Percentiles rank a stretch among this genome's conserved stretches.
Evolutionary conservation across 495 filamentous ascomycete species (phyloP).

Genomic region (Sabuloglossum arenarium): DNA sequence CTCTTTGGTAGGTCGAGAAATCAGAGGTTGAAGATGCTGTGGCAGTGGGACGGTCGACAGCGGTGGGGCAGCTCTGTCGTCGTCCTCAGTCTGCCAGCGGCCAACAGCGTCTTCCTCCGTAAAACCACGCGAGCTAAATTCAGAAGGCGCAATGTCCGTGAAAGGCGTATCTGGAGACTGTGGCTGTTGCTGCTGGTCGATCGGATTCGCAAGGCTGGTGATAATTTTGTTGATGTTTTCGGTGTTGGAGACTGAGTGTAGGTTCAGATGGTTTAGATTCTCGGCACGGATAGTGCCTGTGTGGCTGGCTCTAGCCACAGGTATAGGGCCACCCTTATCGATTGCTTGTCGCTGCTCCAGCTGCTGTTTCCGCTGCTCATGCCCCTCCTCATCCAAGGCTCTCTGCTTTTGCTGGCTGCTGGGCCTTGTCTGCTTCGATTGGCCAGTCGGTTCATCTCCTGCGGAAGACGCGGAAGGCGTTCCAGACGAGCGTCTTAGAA

Average conservation of each 20-base stretch:
- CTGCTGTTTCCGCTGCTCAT: background rate
- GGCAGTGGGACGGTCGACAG: background rate
- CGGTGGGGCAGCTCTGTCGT: background rate
- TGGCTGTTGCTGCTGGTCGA: background rate
- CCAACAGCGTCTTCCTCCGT: background rate
- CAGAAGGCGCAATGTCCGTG: background rate
- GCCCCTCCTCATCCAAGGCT: background rate
- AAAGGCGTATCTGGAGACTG: background rate
- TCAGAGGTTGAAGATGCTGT: background rate
- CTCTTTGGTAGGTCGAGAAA: constrained; percentile 9
- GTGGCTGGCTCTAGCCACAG: background rate
- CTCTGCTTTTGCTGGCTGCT: background rate
- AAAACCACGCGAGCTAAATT: background rate
- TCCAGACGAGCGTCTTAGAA: background rate
- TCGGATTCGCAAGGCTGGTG: background rate
- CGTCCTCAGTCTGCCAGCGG: background rate
- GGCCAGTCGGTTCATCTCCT: background rate
- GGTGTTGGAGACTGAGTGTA: background rate
- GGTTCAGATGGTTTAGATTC: background rate
- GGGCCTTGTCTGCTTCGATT: background rate
- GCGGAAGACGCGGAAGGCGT: background rate
- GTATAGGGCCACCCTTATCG: background rate
- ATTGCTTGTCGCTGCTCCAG: background rate
- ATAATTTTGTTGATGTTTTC: background rate
- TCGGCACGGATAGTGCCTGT: background rate